Conservation (phyloP, 2,329 filamentous ascomycete species). For the Acephala macrosclerotiorum region DNA sequence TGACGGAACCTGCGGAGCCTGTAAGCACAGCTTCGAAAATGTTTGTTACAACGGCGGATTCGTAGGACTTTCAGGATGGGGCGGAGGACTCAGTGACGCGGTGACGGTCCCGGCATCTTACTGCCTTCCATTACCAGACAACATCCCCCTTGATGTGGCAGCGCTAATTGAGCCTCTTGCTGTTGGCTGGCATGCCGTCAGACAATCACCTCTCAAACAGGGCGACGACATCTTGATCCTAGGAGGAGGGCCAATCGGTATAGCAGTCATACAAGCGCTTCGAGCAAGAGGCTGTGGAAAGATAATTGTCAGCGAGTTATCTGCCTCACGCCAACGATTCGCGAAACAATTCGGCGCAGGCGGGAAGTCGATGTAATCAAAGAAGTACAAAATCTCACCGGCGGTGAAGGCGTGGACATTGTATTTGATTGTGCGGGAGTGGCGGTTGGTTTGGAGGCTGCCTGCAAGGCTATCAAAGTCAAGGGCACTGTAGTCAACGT, state of each 20-base stretch:
- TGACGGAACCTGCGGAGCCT: constrained; percentile 63
- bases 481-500: constrained; percentile 68
- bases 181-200: constrained; percentile 70
- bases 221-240: constrained; percentile 61
- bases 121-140: constrained; percentile 58
- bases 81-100: constrained; percentile 63
- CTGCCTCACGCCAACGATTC: constrained; percentile 56
- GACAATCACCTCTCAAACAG: constrained; percentile 53
- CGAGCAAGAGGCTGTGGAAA: constrained; percentile 58
- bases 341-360: constrained; percentile 61
- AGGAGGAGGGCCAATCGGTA: constrained; percentile 68
- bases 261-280: constrained; percentile 66
- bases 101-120: constrained; percentile 59
- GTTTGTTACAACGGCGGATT: constrained; percentile 64
- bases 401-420: constrained; percentile 60
- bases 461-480: constrained; percentile 56
- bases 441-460: constrained; percentile 51
- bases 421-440: constrained; percentile 70
- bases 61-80: constrained; percentile 52
- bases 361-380: constrained; percentile 56
- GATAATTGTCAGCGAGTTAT: constrained; percentile 66
- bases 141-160: constrained; percentile 58
- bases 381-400: constrained; percentile 54
- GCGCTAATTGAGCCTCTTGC: constrained; percentile 69
- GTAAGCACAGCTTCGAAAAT: constrained; percentile 59